phyloP scores from a whole-genome alignment of 1,284 basidiomycete genomes.

The Stygiomarasmius scandens region DNA sequence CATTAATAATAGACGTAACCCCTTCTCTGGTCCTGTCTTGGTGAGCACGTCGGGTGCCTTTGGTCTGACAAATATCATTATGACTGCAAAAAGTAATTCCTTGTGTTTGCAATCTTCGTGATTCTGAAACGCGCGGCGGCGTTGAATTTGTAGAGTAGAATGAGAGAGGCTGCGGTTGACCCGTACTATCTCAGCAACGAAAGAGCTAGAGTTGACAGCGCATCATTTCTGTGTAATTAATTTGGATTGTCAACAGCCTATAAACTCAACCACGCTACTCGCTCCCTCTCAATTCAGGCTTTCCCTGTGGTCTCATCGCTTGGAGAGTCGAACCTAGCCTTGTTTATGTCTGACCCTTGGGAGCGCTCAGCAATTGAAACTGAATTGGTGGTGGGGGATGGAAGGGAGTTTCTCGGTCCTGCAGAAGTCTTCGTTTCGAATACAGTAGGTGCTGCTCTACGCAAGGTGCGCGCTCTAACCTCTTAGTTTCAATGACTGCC shows the following conservation, averaged over 20 bases:
- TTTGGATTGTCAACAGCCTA: constrained; percentile 2
- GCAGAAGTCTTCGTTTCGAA: constrained; percentile 69
- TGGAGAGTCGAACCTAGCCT: background rate
- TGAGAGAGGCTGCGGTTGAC: background rate
- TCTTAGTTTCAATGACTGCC: constrained; percentile 2
- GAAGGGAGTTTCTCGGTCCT: constrained; percentile 48
- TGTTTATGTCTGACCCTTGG: constrained; percentile 28
- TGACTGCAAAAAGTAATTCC: background rate
- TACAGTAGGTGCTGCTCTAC: constrained; percentile 50
- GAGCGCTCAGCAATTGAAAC: constrained; percentile 21
- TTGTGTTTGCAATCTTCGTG: too few species aligned
- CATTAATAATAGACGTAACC: constrained; percentile 3
- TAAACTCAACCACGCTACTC: background rate
- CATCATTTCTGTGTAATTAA: constrained; percentile 1
- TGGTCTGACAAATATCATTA: background rate
- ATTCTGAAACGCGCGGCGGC: too few species aligned
- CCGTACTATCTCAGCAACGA: background rate
- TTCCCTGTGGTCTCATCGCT: background rate
- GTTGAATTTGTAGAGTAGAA: too few species aligned
- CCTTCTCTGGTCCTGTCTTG: background rate
- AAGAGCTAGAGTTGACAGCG: background rate
- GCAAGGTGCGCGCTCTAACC: constrained; percentile 50
- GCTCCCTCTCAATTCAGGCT: background rate
- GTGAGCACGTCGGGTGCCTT: too few species aligned
- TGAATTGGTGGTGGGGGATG: constrained; percentile 20